Evolutionary conservation across 805 yeast genomes (phyloP), one percentile per base, ranked within the genome.

Genomic region (Saturnispora ahearnii): DNA sequence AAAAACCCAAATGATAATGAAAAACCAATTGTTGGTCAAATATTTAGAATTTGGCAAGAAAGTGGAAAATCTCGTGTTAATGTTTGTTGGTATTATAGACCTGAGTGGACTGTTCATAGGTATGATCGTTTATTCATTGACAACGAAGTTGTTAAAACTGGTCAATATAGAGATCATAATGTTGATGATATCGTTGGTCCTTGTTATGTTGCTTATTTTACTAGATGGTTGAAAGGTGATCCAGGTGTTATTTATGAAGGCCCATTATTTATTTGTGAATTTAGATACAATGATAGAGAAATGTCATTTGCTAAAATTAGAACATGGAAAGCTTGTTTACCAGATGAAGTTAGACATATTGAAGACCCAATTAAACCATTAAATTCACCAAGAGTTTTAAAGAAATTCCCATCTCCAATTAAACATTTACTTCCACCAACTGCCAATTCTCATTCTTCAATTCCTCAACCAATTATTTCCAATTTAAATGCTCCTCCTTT

Each of bases 321-420:
- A 62, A 91, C 99, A 2, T 93, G 99, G 99, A 91, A 88, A 67
- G 97, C 97, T 6, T 93, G 98, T 72, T 74, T 93, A 57, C 99
- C 99, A 0, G 98, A 93, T 66, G 98, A 91, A 66, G 85, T 91
- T 44, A 80, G 98, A 59, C 89, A 85, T 55, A 72, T 73, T 49
- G 91, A 87, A 59, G 97, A 90, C 60, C 84, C 86, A 32, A 80
- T 85, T 22, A 78, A 79, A 36, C 89, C 91, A 7, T 74, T 91
- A 46, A 71, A 74, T 50, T 67, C 62, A 49, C 78, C 86, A 48
- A 75, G 90, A 60, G 77, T 78, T 56, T 73, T 85, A 62, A 81
- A 81, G 61, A 82, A 84, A 61, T 81, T 78, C 59, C 89, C 86
- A 48, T 88, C 96, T 5, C 98, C 98, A 12, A 73, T 93, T 58